Conservation (phyloP, 352 stramenopile genomes). For the Globisporangium recalcitrans region DNA sequence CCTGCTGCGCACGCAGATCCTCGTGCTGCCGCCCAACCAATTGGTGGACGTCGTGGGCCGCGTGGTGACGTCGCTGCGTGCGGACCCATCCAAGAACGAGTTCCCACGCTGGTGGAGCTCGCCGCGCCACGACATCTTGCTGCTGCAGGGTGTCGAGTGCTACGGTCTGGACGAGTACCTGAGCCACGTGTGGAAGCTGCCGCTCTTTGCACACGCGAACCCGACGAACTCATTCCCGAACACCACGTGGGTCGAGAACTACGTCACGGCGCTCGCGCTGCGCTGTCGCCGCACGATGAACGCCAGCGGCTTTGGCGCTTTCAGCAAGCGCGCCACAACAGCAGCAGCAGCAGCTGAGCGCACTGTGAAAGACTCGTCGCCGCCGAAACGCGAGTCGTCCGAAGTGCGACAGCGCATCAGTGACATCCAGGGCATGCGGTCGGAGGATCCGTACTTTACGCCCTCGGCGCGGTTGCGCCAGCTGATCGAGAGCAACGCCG, state of each 20-base stretch:
- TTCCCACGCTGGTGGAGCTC: slow-evolving; percentile 75
- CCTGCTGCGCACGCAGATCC: slow-evolving; percentile 59
- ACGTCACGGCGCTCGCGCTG: slow-evolving; percentile 40
- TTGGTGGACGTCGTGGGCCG: slow-evolving; percentile 55
- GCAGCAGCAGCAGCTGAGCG: neutral
- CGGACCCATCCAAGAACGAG: slow-evolving; percentile 9
- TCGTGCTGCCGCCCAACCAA: slow-evolving; percentile 53
- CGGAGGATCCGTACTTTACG: slow-evolving; percentile 53
- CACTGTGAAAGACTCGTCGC: slow-evolving; percentile 9
- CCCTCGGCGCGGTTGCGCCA: slow-evolving; percentile 35
- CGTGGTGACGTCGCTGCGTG: slow-evolving; percentile 35
- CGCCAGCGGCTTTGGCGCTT: neutral
- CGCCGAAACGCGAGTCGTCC: slow-evolving; percentile 13
- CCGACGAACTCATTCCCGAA: slow-evolving; percentile 37
- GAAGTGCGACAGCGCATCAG: slow-evolving; percentile 45
- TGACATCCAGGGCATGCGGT: slow-evolving; percentile 59
- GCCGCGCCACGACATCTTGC: slow-evolving; percentile 69
- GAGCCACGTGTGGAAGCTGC: slow-evolving; percentile 59
- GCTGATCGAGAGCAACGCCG: slow-evolving; percentile 32
- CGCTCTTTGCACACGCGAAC: slow-evolving; percentile 49
- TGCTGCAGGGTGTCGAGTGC: slow-evolving; percentile 80
- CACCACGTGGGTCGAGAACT: slow-evolving; percentile 75
- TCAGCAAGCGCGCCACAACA: slow-evolving; percentile 14
- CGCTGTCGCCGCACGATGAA: slow-evolving; percentile 31
- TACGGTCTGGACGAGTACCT: slow-evolving; percentile 77